These are phyloP conservation scores for Backusella circina DNA, from an alignment of 192 early-diverging fungal genomes.

Conservation along the genomic window DNA sequence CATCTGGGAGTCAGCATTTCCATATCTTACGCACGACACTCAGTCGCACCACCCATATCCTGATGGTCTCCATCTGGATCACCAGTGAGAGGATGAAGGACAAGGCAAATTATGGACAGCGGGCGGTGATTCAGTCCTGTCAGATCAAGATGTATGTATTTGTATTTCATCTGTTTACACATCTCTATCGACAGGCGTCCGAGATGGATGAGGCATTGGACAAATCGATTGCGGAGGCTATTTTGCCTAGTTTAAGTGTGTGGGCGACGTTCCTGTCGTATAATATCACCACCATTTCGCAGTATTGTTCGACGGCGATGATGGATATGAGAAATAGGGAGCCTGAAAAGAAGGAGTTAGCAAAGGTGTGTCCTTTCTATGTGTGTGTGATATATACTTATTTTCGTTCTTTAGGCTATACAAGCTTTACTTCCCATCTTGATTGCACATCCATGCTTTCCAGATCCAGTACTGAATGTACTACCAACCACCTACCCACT, in stretches of 20 bases:
- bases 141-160: constrained; percentile 7
- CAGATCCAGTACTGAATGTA: constrained; percentile 17
- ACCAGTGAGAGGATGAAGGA: constrained; percentile 31
- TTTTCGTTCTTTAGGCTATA: constrained; percentile 13
- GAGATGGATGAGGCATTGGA: not conserved
- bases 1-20: not conserved
- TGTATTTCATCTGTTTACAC: constrained; percentile 5
- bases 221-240: not conserved
- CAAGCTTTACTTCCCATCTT: constrained; percentile 15
- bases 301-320: constrained; percentile 12
- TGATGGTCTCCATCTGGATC: constrained; percentile 43
- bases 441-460: constrained; percentile 16
- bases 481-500: constrained; percentile 21
- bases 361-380: not conserved
- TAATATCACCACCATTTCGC: constrained; percentile 17
- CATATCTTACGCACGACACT: constrained; percentile 28
- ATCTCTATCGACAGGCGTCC: not conserved
- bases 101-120: not conserved
- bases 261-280: constrained; percentile 19
- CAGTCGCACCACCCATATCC: constrained; percentile 26
- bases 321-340: constrained; percentile 9
- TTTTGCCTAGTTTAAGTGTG: not conserved
- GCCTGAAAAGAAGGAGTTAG: constrained; percentile 10
- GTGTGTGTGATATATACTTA: not conserved
- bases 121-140: not conserved